Percentiles rank a stretch among this genome's conserved stretches.
Conservation (phyloP, 306 rosid species). For the Parietaria judaica region DNA sequence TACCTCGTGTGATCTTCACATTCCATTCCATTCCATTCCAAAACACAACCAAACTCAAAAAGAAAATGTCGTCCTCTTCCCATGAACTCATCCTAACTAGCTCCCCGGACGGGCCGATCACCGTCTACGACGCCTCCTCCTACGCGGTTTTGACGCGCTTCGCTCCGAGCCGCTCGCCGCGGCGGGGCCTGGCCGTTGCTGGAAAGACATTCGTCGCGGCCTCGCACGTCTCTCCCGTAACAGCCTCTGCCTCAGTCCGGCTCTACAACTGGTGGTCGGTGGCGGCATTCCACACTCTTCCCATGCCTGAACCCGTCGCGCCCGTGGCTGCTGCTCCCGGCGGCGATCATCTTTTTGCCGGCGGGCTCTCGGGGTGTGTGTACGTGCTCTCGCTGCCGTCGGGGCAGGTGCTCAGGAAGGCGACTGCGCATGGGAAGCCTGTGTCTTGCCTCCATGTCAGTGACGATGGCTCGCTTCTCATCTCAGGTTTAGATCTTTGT, state of each 20-base stretch:
- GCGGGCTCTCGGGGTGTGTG: slow-evolving; percentile 58
- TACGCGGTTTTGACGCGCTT: slow-evolving; percentile 31
- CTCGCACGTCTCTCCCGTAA: slow-evolving; percentile 45
- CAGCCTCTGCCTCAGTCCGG: slow-evolving; percentile 50
- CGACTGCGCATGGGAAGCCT: slow-evolving; percentile 32
- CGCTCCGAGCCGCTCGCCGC: slow-evolving; percentile 40
- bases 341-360: slow-evolving; percentile 49
- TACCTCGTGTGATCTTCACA: neutral
- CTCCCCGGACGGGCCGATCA: slow-evolving; percentile 51
- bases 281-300: slow-evolving; percentile 30
- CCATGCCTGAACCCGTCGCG: slow-evolving; percentile 52
- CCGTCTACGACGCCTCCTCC: slow-evolving; percentile 38
- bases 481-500: slow-evolving; percentile 25
- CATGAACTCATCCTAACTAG: slow-evolving; percentile 51
- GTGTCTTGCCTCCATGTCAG: slow-evolving; percentile 43
- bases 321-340: slow-evolving; percentile 42
- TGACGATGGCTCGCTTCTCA: slow-evolving; percentile 51
- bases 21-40: slow-evolving; percentile 3
- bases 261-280: slow-evolving; percentile 58
- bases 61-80: slow-evolving; percentile 33
- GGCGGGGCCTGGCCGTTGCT: slow-evolving; percentile 32
- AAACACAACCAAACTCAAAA: slow-evolving; percentile 4
- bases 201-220: slow-evolving; percentile 35
- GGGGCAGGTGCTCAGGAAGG: slow-evolving; percentile 40
- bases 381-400: slow-evolving; percentile 37